Evolutionary conservation across 371 early-diverging fungal species (phyloP).

Genomic region (Syncephalis fuscata): DNA sequence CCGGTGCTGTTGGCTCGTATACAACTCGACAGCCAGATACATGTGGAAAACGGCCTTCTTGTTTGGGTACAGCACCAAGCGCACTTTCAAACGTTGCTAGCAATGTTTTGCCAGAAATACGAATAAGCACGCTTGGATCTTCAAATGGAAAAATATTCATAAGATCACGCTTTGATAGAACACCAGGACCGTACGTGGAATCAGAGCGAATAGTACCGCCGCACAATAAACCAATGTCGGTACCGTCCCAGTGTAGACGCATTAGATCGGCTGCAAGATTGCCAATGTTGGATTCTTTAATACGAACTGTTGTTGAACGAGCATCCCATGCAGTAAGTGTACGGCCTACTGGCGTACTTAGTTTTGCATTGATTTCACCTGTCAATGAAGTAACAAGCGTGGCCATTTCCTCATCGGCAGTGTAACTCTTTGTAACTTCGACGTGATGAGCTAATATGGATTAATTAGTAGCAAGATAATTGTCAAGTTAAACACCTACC

Average conservation of each 20-base stretch:
- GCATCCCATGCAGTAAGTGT: slow-evolving; percentile 29
- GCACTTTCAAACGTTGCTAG: slow-evolving; percentile 36
- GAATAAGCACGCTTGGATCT: slow-evolving; percentile 38
- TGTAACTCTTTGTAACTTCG: not conserved
- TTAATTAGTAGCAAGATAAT: not conserved
- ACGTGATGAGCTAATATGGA: not conserved
- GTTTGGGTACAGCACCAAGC: slow-evolving; percentile 36
- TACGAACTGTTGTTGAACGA: slow-evolving; percentile 27
- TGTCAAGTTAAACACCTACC: too few relatives aligned
- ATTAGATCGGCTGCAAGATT: slow-evolving; percentile 40
- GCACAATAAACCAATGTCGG: slow-evolving; percentile 24
- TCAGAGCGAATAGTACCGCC: slow-evolving; percentile 44
- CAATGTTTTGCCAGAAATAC: slow-evolving; percentile 29
- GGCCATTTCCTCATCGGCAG: not conserved
- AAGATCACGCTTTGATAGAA: slow-evolving; percentile 31
- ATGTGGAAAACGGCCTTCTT: slow-evolving; percentile 47
- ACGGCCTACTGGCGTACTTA: slow-evolving; percentile 25
- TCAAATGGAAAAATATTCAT: slow-evolving; percentile 42
- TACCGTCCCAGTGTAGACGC: slow-evolving; percentile 26
- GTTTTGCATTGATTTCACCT: slow-evolving; percentile 17
- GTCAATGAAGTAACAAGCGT: slow-evolving; percentile 3
- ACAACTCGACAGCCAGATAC: slow-evolving; percentile 33
- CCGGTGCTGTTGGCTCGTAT: slow-evolving; percentile 24
- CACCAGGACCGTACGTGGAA: slow-evolving; percentile 26
- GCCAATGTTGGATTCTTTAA: slow-evolving; percentile 33